phyloP scores from a whole-genome alignment of 306 rosid species.

The Crotalaria pallida region DNA sequence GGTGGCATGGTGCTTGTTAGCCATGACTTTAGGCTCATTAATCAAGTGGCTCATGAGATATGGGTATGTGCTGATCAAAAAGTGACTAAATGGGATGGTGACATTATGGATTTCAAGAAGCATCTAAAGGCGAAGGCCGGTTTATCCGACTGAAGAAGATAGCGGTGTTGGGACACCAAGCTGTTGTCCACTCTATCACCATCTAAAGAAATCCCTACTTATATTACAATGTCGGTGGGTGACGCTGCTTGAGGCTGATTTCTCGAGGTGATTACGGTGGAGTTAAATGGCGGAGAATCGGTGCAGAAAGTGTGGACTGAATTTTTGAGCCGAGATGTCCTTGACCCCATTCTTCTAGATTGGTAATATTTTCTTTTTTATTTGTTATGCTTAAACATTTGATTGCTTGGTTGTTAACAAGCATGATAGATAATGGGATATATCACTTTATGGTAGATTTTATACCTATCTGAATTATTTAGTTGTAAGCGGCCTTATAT shows the following conservation, averaged over 20 bases:
- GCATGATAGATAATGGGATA: conserved; percentile 10
- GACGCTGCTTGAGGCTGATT: conserved; percentile 15
- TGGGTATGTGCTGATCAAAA: conserved; percentile 93
- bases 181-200: neutral
- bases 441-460: neutral
- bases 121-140: conserved; percentile 83
- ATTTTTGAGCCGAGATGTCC: conserved; percentile 24
- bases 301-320: conserved; percentile 24
- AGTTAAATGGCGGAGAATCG: conserved; percentile 11
- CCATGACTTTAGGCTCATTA: conserved; percentile 97
- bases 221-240: conserved; percentile 14
- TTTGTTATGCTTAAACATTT: neutral
- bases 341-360: conserved; percentile 7
- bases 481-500: conserved; percentile 22
- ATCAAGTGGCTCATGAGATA: conserved; percentile 93
- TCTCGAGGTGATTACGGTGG: conserved; percentile 14
- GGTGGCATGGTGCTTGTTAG: conserved; percentile 98
- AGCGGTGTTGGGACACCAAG: neutral
- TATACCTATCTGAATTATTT: conserved; percentile 18
- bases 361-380: conserved; percentile 22
- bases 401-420: conserved; percentile 26
- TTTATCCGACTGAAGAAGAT: conserved; percentile 44
- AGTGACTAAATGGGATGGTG: conserved; percentile 91
- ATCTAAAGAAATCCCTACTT: conserved; percentile 1
- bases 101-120: conserved; percentile 82